Evolutionary conservation across 1,284 basidiomycete species (phyloP).

Genomic region (Rugosomyces carneus): DNA sequence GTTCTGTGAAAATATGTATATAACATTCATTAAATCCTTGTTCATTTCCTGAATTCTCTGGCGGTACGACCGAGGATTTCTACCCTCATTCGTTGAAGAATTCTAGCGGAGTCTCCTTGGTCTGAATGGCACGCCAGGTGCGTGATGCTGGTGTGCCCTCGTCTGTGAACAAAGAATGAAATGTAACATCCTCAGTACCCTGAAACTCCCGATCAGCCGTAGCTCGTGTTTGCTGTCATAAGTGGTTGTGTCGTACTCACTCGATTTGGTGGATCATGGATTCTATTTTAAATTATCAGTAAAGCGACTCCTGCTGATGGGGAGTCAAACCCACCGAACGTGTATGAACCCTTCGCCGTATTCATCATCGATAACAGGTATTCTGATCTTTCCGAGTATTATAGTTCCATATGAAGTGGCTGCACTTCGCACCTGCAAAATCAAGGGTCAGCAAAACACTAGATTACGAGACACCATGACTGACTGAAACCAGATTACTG

Average conservation of each 20-base stretch:
- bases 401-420: slow-evolving; percentile 56
- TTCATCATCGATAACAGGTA: slow-evolving; percentile 58
- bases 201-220: too few relatives aligned
- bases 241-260: slow-evolving; percentile 29
- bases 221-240: too few relatives aligned
- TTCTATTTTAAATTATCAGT: slow-evolving; percentile 27
- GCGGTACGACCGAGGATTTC: too few relatives aligned
- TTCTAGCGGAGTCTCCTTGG: slow-evolving; percentile 48
- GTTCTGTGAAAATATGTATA: slow-evolving; percentile 11
- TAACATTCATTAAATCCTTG: not conserved
- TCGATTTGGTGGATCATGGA: slow-evolving; percentile 70
- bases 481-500: slow-evolving; percentile 50
- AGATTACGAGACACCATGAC: slow-evolving; percentile 28
- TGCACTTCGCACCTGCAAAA: slow-evolving; percentile 29
- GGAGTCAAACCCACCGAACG: slow-evolving; percentile 44
- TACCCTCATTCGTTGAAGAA: slow-evolving; percentile 63
- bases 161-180: slow-evolving; percentile 67
- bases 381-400: slow-evolving; percentile 68
- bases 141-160: slow-evolving; percentile 52
- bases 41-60: not conserved
- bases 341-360: slow-evolving; percentile 64
- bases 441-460: not conserved
- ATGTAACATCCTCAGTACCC: slow-evolving; percentile 59
- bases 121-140: slow-evolving; percentile 61
- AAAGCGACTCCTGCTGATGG: slow-evolving; percentile 2